These are phyloP conservation scores for Mortierella polycephala DNA, from an alignment of 371 early-diverging fungal genomes.

Conservation along the genomic window DNA sequence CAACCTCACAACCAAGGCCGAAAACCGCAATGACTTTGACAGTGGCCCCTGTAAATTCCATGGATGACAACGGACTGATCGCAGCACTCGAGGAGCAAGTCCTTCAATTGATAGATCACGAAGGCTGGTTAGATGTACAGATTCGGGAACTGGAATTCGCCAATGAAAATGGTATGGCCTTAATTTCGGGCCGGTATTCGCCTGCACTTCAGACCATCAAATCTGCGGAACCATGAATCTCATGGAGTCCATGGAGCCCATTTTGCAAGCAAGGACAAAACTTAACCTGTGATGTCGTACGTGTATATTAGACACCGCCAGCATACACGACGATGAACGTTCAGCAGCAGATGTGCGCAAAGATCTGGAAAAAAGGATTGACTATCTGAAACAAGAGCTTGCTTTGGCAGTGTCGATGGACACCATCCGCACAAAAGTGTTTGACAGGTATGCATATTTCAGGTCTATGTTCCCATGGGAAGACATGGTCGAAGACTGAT, in stretches of 20 bases:
- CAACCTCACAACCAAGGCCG: too few relatives aligned
- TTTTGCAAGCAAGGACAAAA: not conserved
- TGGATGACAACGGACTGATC: conserved; percentile 18
- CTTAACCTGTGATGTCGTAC: not conserved
- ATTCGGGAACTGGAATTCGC: conserved; percentile 44
- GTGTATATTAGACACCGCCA: not conserved
- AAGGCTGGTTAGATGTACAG: conserved; percentile 51
- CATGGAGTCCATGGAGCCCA: too few relatives aligned
- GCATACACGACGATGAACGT: not conserved
- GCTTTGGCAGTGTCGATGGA: conserved; percentile 17
- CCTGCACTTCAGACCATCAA: not conserved
- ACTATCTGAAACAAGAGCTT: conserved; percentile 36
- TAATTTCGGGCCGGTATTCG: not conserved
- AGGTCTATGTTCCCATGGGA: too few relatives aligned
- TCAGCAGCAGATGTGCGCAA: conserved; percentile 11
- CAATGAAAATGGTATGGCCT: conserved; percentile 13
- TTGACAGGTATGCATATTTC: conserved; percentile 12
- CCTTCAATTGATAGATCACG: conserved; percentile 38
- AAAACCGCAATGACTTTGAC: too few relatives aligned
- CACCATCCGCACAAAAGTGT: conserved; percentile 21
- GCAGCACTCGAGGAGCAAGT: conserved; percentile 32
- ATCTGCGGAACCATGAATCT: not conserved
- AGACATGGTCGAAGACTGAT: too few relatives aligned
- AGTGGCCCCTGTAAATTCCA: not conserved
- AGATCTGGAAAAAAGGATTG: conserved; percentile 21